Conservation (phyloP, 768 basidiomycete genomes). For the Sporobolomyces phaffii region DNA sequence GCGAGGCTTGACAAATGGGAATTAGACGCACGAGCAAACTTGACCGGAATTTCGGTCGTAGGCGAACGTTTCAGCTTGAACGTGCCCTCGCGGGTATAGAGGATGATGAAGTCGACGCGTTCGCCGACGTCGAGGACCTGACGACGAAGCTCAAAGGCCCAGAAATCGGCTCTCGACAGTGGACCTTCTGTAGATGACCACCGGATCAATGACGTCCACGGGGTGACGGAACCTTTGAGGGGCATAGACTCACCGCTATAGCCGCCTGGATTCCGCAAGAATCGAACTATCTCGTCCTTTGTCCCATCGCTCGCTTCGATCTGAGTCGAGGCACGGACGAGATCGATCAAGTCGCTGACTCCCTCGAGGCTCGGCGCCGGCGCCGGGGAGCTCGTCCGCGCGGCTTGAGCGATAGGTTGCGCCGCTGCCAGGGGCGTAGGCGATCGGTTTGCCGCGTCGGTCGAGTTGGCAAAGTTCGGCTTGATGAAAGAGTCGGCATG, state of each 20-base stretch:
- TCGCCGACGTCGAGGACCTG: constrained; percentile 23
- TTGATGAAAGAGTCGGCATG: background rate
- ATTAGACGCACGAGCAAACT: constrained; percentile 26
- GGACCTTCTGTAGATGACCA: constrained; percentile 6
- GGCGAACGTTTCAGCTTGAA: constrained; percentile 23
- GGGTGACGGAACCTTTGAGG: no score
- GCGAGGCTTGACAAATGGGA: background rate
- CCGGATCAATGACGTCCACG: no score
- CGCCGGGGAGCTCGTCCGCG: constrained; percentile 10
- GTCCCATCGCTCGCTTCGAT: constrained; percentile 24
- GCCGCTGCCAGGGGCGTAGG: background rate
- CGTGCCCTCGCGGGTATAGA: constrained; percentile 14
- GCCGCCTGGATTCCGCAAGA: constrained; percentile 17
- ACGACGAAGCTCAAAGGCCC: constrained; percentile 33
- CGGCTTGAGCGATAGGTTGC: background rate
- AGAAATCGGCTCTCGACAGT: constrained; percentile 11
- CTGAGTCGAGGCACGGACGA: constrained; percentile 15
- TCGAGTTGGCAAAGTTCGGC: background rate
- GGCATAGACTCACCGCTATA: constrained; percentile 17
- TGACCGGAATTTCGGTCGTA: constrained; percentile 7
- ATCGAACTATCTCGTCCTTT: constrained; percentile 28
- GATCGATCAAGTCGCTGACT: constrained; percentile 20
- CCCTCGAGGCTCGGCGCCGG: background rate
- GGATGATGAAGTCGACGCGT: constrained; percentile 35
- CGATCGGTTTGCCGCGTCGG: background rate